These are phyloP conservation scores for Apiosordaria backusii DNA, from an alignment of 495 filamentous ascomycete species.

Conservation along the genomic window DNA sequence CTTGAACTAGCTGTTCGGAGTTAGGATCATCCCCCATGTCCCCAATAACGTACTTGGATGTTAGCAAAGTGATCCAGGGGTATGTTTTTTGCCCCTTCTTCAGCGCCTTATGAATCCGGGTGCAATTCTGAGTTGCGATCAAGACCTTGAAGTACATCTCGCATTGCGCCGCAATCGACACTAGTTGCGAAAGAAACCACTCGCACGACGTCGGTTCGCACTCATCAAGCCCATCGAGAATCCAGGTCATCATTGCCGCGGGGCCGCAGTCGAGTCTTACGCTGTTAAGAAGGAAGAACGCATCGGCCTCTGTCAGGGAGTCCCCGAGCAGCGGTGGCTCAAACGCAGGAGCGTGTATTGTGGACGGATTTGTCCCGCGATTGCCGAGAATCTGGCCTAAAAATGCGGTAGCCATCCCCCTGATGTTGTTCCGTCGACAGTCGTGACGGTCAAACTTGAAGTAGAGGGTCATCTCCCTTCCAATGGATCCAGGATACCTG, in stretches of 20 bases:
- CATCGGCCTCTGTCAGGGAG: neutral
- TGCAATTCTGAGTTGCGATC: neutral
- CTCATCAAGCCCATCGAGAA: neutral
- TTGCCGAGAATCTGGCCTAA: neutral
- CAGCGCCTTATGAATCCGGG: no score
- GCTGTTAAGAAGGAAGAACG: neutral
- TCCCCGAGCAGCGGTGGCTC: neutral
- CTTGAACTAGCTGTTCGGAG: no score
- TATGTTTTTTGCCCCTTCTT: neutral
- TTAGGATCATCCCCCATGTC: neutral
- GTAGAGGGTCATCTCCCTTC: neutral
- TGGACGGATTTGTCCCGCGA: neutral
- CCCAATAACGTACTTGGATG: neutral
- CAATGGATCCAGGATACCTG: neutral
- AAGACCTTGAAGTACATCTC: neutral
- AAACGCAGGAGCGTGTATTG: neutral
- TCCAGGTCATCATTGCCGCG: neutral
- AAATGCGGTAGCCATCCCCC: neutral
- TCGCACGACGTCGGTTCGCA: neutral
- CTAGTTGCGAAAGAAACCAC: neutral
- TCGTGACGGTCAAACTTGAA: neutral
- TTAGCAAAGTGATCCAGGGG: neutral
- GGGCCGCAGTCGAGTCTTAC: neutral
- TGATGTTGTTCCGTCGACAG: neutral
- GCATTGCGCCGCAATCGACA: neutral